Conservation (phyloP, 2,329 filamentous ascomycete genomes). For the Pseudocercospora eumusae region DNA sequence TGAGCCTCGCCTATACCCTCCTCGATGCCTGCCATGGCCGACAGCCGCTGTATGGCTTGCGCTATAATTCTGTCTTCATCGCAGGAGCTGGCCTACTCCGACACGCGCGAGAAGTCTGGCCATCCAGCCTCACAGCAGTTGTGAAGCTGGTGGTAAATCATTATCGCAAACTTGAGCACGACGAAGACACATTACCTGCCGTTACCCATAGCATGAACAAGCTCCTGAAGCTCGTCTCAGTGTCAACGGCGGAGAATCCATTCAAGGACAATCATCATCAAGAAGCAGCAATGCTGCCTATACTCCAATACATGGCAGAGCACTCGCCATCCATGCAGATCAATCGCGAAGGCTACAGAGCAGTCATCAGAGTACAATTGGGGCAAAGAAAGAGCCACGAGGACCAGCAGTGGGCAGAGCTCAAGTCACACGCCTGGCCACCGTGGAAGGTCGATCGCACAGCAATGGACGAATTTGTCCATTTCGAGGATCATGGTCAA, state of each 20-base stretch:
- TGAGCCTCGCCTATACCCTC: slow-evolving; percentile 29
- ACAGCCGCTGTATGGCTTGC: slow-evolving; percentile 12
- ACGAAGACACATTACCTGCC: background rate
- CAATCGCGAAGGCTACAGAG: slow-evolving; percentile 60
- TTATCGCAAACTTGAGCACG: slow-evolving; percentile 11
- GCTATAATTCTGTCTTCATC: slow-evolving; percentile 35
- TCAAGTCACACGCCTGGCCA: slow-evolving; percentile 64
- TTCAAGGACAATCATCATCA: slow-evolving; percentile 53
- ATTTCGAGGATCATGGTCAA: slow-evolving; percentile 56
- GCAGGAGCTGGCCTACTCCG: slow-evolving; percentile 52
- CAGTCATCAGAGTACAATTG: slow-evolving; percentile 58
- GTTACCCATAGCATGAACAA: slow-evolving; percentile 30
- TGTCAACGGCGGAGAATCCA: slow-evolving; percentile 51
- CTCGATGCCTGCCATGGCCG: slow-evolving; percentile 7
- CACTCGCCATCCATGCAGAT: slow-evolving; percentile 57
- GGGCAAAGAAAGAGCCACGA: slow-evolving; percentile 57
- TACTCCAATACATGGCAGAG: slow-evolving; percentile 60
- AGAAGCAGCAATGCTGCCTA: slow-evolving; percentile 59
- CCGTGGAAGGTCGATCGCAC: slow-evolving; percentile 65
- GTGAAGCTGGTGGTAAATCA: slow-evolving; percentile 27
- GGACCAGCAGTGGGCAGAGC: slow-evolving; percentile 59
- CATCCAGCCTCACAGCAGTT: slow-evolving; percentile 43
- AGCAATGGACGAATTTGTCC: slow-evolving; percentile 61
- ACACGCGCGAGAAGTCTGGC: slow-evolving; percentile 54
- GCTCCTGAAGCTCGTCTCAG: slow-evolving; percentile 35